phyloP scores from a whole-genome alignment of 805 yeast genomes.

The Lipomyces starkeyi region DNA sequence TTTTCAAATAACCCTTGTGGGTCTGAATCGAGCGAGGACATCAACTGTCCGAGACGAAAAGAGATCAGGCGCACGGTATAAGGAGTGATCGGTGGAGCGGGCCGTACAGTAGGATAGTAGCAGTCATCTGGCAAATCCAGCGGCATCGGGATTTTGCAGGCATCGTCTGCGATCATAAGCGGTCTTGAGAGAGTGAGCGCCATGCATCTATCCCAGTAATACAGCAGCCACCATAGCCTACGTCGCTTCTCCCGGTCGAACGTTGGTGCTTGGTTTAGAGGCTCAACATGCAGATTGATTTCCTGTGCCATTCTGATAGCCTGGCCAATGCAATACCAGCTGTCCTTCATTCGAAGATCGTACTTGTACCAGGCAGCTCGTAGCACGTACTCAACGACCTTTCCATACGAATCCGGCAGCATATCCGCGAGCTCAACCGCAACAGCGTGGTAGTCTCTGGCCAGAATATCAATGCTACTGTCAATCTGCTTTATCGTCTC shows the following conservation, averaged over 20 bases:
- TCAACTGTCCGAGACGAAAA: background rate
- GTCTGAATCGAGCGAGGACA: constrained; percentile 4
- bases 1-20: background rate
- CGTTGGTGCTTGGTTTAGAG: constrained; percentile 4
- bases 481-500: constrained; percentile 10
- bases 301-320: constrained; percentile 13
- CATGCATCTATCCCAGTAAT: constrained; percentile 16
- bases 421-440: constrained; percentile 14
- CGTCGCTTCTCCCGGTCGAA: constrained; percentile 12
- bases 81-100: background rate
- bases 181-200: constrained; percentile 10
- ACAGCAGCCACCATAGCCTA: constrained; percentile 12
- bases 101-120: constrained; percentile 11
- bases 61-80: constrained; percentile 1
- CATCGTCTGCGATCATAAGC: constrained; percentile 7
- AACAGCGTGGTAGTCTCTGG: constrained; percentile 7
- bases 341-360: constrained; percentile 8
- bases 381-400: background rate
- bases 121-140: constrained; percentile 13
- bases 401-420: constrained; percentile 4
- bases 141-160: constrained; percentile 7
- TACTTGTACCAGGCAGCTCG: constrained; percentile 14
- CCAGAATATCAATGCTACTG: background rate
- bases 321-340: constrained; percentile 11
- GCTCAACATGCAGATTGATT: constrained; percentile 13